These are phyloP conservation scores for Magnusiomyces suaveolens DNA, from an alignment of 1,139 yeast species.

Conservation along the genomic window DNA sequence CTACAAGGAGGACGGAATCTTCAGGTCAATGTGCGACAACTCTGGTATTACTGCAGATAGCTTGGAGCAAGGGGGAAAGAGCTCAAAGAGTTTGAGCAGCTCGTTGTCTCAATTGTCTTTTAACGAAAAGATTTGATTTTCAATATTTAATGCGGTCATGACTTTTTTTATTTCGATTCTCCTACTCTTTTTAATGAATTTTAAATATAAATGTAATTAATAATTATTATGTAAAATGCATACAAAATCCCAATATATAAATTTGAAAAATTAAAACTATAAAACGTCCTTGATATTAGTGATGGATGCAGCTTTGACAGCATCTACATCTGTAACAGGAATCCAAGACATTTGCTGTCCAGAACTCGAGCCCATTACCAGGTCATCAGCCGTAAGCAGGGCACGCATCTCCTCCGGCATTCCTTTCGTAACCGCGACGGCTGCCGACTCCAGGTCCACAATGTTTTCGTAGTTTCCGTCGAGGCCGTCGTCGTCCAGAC, in stretches of 20 bases:
- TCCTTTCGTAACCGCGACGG: background rate
- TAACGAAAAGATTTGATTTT: background rate
- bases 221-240: no score
- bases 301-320: constrained; percentile 4
- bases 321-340: background rate
- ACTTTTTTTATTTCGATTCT: background rate
- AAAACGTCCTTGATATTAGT: constrained; percentile 1
- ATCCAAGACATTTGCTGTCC: background rate
- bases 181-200: background rate
- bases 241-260: no score
- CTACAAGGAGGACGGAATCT: constrained; percentile 37
- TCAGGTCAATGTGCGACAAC: constrained; percentile 53
- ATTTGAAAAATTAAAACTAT: no score
- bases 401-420: background rate
- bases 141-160: background rate
- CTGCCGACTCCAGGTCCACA: no score
- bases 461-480: constrained; percentile 6
- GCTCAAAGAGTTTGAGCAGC: background rate
- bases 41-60: constrained; percentile 38
- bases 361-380: background rate
- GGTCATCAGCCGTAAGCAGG: background rate
- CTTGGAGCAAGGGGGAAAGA: background rate
- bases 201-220: no score
- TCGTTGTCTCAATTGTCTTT: background rate
- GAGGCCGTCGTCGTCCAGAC: constrained; percentile 1